Base-by-base conservation (phyloP, 2,329 filamentous ascomycete species). In the Emmonsiellopsis sp. region DNA sequence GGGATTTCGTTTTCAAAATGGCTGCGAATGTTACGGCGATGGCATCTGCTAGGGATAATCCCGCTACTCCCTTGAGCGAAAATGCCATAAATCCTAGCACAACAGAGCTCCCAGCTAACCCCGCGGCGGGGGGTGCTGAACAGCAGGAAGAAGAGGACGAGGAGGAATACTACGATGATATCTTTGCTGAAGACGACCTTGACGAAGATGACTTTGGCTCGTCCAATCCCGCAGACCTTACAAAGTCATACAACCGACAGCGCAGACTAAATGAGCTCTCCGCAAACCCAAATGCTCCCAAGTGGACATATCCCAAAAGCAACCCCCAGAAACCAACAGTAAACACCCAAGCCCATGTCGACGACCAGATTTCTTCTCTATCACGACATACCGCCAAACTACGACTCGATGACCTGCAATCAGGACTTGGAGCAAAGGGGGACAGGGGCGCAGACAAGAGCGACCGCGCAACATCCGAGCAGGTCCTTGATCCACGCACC, bases 401-500 rank as follows among this genome's bases (percentile, higher is more conserved):
- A 61, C 83, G 85, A 50, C 79, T 96, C 32, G 87, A 91, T 65
- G 81, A 79, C 58, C 64, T 76, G 13, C 76, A 79, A 54, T 74
- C 79, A 30, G 79, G 79, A 0, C 68, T 81, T 32, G 73, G 71
- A 9, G 73, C 70, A 30, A 79, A 77, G 49, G 72, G 73, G 44
- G 74, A 70, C 32, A 66, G 66, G 58, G 68, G 66, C 41, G 69
- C 63, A 52, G 91, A 96, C 71, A 94, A 93, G 77, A 85, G 87
- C 53, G 92, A 98, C 68, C 84, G 93, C 55, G 92, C 93, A 50
- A 98, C 93, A 11, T 89, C 83, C 62, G 93, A 98, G 69, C 89
- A 96, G 70, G 93, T 98, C 48, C 76, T 98, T 57, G 93, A 98
- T 72, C 89, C 90, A 58, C 81, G 90, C 52, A 98, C 93, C 11